Base-by-base conservation (phyloP, 2,329 filamentous ascomycete species). In the Rhytidhysteron rufulum region DNA sequence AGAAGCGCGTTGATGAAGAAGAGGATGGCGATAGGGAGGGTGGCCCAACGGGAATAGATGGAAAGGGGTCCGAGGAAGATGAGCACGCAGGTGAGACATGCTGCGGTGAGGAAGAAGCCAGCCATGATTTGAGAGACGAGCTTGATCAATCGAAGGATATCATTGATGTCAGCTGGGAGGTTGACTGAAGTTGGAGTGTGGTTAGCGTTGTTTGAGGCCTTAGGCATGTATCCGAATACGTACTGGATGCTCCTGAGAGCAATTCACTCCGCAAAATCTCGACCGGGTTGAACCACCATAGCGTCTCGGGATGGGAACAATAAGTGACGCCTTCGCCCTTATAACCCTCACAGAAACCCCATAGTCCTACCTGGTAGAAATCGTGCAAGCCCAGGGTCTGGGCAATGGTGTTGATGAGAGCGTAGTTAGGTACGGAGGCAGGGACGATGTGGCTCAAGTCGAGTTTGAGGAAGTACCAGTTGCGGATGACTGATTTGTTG, bases 221-320 rank as follows among this genome's bases (percentile, higher is more conserved):
- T n/a, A n/a, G n/a, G n/a, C n/a, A n/a, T 8, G 24, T 8, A 17
- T 38, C n/a, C 10, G 37, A 15, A 13, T 30, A 66, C 76, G 24
- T 70, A 81, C 78, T 89, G 25, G 82, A 86, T 17, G 89, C 88
- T 31, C 89, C 88, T 9, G 86, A 69, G 8, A 97, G 76, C 20
- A 97, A 74, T 67, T 95, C 85, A 52, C 79, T 79, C 47, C 88
- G 72, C 34, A 97, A 71, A 50, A 96, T 88, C 42, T 84, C 72
- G 31, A 95, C 84, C 0, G 90, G 90, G 62, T 96, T 88, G 71
- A 96, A 96, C 84, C 87, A 95, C 69, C 87, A 97, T 41, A 90
- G 72, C 6, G 74, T 72, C 54, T 79, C 55, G 0, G 88, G 85
- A 5, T 69, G 67, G 6, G 85, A 89, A 67, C 91, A 97, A 47